Evolutionary conservation across 73 alveolate species (phyloP).

Genomic region (Tetrahymena malaccensis): DNA sequence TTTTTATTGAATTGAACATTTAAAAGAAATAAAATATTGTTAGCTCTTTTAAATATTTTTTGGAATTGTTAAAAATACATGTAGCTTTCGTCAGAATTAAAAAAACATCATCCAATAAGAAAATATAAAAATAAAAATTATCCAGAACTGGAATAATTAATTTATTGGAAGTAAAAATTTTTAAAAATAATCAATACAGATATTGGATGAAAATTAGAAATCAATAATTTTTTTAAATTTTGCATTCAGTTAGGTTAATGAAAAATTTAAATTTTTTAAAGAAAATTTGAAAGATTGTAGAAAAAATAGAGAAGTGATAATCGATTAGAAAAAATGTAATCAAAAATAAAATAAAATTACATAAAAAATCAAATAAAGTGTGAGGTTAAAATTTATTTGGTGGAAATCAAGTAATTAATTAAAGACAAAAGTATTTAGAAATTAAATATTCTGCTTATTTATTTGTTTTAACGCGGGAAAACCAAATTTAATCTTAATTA

Average conservation of each 20-base stretch:
- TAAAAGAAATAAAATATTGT: too few species aligned
- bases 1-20: too few species aligned
- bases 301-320: neutral
- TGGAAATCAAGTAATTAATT: neutral
- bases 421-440: neutral
- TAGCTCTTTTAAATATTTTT: too few species aligned
- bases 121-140: neutral
- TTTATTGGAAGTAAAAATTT: neutral
- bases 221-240: neutral
- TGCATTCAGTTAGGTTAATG: neutral
- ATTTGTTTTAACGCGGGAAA: neutral
- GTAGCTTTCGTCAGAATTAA: neutral
- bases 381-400: neutral
- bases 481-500: too few species aligned
- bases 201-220: neutral
- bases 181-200: neutral
- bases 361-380: too few species aligned
- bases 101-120: neutral
- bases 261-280: too few species aligned
- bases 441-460: neutral
- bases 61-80: neutral
- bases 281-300: neutral
- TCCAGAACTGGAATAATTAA: neutral
- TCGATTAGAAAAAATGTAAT: neutral
- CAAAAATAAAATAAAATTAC: neutral